A percentile compares a stretch with the other conserved stretches of the same genome.
These are phyloP conservation scores for Beauveria australis DNA, from an alignment of 2,329 filamentous ascomycete species.

Conservation along the genomic window DNA sequence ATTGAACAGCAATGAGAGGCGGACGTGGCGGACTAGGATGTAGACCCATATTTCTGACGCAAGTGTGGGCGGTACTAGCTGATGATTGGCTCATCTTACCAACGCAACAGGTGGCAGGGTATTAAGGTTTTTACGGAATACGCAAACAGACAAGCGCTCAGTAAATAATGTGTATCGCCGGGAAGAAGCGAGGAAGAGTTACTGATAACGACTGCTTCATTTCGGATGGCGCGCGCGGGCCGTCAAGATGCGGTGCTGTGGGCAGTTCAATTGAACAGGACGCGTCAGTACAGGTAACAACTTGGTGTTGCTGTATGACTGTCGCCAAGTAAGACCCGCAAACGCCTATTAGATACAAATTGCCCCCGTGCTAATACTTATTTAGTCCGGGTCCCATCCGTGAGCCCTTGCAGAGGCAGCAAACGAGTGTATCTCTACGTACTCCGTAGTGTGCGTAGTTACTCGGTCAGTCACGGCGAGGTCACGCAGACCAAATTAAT, in stretches of 20 bases:
- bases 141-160: neutral
- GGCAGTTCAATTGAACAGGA: neutral
- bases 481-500: too few species aligned
- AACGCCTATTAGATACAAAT: too few species aligned
- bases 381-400: too few species aligned
- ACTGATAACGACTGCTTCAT: neutral
- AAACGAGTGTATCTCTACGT: too few species aligned
- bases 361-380: too few species aligned
- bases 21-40: too few species aligned
- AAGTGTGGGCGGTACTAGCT: neutral
- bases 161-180: too few species aligned
- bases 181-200: neutral
- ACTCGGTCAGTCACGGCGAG: too few species aligned
- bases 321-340: too few species aligned
- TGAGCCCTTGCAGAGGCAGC: too few species aligned
- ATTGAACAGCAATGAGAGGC: too few species aligned
- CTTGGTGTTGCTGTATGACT: neutral
- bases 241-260: neutral
- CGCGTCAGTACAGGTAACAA: neutral
- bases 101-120: neutral
- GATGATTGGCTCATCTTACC: neutral
- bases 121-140: neutral
- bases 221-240: neutral
- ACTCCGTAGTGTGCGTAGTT: too few species aligned
- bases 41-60: constrained; percentile 2